Conservation (phyloP, 495 filamentous ascomycete genomes). For the Aspergillus funiculosus region DNA sequence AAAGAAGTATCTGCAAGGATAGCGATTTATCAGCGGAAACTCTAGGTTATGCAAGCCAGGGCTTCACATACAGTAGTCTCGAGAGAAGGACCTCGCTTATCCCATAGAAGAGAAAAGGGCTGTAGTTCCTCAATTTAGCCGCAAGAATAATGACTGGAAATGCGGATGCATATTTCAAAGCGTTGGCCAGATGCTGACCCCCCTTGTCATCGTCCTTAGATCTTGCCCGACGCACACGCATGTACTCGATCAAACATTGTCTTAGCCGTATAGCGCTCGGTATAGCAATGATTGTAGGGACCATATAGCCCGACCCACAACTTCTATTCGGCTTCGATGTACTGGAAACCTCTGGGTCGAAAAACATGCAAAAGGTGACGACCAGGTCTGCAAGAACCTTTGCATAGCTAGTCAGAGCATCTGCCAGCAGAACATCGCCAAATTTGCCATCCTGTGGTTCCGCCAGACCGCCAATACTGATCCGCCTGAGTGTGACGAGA, state of each 20-base stretch:
- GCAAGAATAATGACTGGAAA: slow-evolving; percentile 85
- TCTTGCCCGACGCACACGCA: slow-evolving; percentile 56
- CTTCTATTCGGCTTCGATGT: slow-evolving; percentile 74
- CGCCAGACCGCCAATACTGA: slow-evolving; percentile 74
- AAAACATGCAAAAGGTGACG: slow-evolving; percentile 84
- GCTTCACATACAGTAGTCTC: slow-evolving; percentile 52
- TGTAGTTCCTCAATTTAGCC: slow-evolving; percentile 65
- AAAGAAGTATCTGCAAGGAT: slow-evolving; percentile 45
- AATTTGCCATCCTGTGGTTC: slow-evolving; percentile 80
- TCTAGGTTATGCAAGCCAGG: not conserved
- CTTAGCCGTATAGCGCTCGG: slow-evolving; percentile 82
- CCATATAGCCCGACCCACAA: slow-evolving; percentile 68
- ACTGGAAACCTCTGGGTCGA: slow-evolving; percentile 58
- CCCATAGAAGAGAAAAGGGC: slow-evolving; percentile 45
- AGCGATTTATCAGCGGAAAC: not conserved
- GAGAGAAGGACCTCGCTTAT: slow-evolving; percentile 53
- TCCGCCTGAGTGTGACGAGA: slow-evolving; percentile 62
- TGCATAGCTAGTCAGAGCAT: slow-evolving; percentile 90
- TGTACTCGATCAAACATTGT: slow-evolving; percentile 86
- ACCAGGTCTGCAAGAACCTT: slow-evolving; percentile 88
- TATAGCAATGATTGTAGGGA: slow-evolving; percentile 73
- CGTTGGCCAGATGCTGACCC: slow-evolving; percentile 85
- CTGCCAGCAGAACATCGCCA: slow-evolving; percentile 88
- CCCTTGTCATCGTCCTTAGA: slow-evolving; percentile 55
- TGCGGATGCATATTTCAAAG: slow-evolving; percentile 82